These are phyloP conservation scores for Trapa incisa DNA, from an alignment of 345 rosid genomes.

Conservation along the genomic window DNA sequence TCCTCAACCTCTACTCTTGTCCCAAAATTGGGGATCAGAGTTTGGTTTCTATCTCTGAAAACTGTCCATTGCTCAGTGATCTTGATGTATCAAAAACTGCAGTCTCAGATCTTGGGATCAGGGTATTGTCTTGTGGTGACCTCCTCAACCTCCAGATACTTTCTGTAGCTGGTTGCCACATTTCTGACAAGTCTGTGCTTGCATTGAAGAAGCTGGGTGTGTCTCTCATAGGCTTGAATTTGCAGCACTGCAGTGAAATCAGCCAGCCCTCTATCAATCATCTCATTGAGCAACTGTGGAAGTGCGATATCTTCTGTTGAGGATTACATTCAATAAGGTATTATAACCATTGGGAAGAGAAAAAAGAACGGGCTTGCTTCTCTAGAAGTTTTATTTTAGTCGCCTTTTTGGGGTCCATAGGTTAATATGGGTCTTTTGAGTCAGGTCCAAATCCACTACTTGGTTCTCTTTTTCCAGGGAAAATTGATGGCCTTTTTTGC, in stretches of 20 bases:
- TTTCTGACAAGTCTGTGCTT: slow-evolving; percentile 61
- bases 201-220: slow-evolving; percentile 43
- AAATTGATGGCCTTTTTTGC: not conserved
- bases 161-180: slow-evolving; percentile 59
- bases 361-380: not conserved
- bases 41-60: slow-evolving; percentile 49
- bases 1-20: slow-evolving; percentile 67
- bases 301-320: slow-evolving; percentile 76
- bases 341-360: not conserved
- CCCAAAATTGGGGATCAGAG: slow-evolving; percentile 49
- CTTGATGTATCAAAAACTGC: slow-evolving; percentile 65
- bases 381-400: slow-evolving; percentile 2
- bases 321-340: slow-evolving; percentile 8
- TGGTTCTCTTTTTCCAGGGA: slow-evolving; percentile 48
- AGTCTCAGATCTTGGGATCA: slow-evolving; percentile 52
- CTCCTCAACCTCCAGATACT: slow-evolving; percentile 62
- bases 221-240: slow-evolving; percentile 64
- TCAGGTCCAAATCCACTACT: slow-evolving; percentile 10
- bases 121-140: slow-evolving; percentile 37
- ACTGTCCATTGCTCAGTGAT: slow-evolving; percentile 62
- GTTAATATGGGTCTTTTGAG: slow-evolving; percentile 31
- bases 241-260: slow-evolving; percentile 63
- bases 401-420: slow-evolving; percentile 62
- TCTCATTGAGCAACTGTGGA: slow-evolving; percentile 64
- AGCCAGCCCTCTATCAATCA: slow-evolving; percentile 36